These are phyloP conservation scores for Kwoniella botswanensis DNA, from an alignment of 768 basidiomycete species.

Conservation along the genomic window DNA sequence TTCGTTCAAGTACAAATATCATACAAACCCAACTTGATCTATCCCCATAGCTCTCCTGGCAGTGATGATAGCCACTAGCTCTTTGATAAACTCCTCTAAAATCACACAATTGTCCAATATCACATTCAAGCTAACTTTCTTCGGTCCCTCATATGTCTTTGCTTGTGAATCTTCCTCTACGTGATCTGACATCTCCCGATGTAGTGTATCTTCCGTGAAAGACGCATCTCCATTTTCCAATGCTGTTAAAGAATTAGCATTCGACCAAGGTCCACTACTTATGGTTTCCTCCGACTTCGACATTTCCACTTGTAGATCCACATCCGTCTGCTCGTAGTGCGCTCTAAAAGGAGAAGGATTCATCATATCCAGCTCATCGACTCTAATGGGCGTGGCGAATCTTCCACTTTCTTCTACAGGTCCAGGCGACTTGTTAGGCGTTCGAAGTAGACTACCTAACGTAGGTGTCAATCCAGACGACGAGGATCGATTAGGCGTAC, in stretches of 20 bases:
- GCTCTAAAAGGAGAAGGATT: conserved; percentile 69
- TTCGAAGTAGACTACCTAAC: conserved; percentile 7
- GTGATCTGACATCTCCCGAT: conserved; percentile 49
- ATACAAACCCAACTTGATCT: conserved; percentile 42
- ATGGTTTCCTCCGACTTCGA: conserved; percentile 63
- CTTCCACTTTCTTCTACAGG: neutral
- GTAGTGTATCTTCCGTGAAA: neutral
- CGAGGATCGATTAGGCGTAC: conserved; percentile 7
- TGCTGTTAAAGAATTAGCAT: conserved; percentile 48
- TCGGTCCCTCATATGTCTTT: conserved; percentile 34
- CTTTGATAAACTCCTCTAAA: conserved; percentile 93
- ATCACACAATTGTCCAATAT: conserved; percentile 93
- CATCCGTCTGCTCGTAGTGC: conserved; percentile 84
- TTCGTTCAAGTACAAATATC: neutral
- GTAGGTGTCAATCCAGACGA: conserved; percentile 2
- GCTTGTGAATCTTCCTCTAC: neutral
- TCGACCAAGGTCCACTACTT: conserved; percentile 69
- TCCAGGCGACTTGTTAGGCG: conserved; percentile 6
- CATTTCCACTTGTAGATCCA: conserved; percentile 70
- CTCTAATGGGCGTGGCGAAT: conserved; percentile 17
- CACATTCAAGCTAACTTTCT: conserved; percentile 74
- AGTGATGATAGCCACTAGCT: conserved; percentile 59
- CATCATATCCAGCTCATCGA: conserved; percentile 7
- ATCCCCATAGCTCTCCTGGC: conserved; percentile 46
- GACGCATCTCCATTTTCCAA: neutral